Percentiles rank a stretch among this genome's conserved stretches.
Evolutionary conservation across 2,329 filamentous ascomycete genomes (phyloP).

Genomic region (Chrysosporium keratinophilum): DNA sequence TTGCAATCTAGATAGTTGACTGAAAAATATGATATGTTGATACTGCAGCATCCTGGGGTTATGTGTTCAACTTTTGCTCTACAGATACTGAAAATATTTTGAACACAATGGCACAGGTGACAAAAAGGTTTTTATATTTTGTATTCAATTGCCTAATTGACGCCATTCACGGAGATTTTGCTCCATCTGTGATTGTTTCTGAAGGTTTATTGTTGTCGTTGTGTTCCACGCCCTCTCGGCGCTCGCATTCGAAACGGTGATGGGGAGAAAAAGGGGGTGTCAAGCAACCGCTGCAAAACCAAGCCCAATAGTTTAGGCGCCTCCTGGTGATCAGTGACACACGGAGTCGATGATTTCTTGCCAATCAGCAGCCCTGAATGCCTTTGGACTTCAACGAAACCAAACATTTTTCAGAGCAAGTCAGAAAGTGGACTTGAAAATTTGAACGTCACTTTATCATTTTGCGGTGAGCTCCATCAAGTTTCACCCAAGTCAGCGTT

Average conservation of each 20-base stretch:
- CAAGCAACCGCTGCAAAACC: not conserved
- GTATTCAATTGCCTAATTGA: not conserved
- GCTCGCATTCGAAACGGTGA: not conserved
- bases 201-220: not conserved
- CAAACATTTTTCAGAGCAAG: not conserved
- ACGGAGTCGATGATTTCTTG: not conserved
- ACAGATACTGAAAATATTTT: not conserved
- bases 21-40: not conserved
- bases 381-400: not conserved
- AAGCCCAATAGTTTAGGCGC: slow-evolving; percentile 3
- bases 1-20: too few species aligned
- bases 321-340: slow-evolving; percentile 4
- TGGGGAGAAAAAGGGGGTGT: not conserved
- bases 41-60: not conserved
- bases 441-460: too few species aligned
- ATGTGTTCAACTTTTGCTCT: not conserved
- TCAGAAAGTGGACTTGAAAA: not conserved
- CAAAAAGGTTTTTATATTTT: not conserved
- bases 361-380: not conserved
- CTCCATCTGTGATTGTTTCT: not conserved
- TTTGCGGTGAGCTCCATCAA: too few species aligned
- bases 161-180: not conserved
- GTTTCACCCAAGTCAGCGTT: too few species aligned
- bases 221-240: not conserved
- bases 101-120: not conserved